Conservation (phyloP, 2,329 filamentous ascomycete species). For the Fusarium nanum region DNA sequence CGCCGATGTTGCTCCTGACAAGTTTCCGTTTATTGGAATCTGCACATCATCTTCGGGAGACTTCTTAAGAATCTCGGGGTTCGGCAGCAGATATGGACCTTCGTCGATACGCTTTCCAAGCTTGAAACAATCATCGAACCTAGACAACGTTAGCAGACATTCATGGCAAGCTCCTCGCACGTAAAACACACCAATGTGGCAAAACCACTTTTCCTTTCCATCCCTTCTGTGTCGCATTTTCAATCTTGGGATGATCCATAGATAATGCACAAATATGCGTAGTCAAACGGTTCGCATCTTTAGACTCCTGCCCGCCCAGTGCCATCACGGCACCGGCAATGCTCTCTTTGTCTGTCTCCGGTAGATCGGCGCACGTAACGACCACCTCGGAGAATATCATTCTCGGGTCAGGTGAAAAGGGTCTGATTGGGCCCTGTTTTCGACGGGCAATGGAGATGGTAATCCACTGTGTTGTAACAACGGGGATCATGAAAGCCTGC, state of each 20-base stretch:
- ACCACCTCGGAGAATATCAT: conserved; percentile 90
- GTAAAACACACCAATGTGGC: conserved; percentile 80
- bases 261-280: conserved; percentile 91
- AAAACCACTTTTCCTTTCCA: conserved; percentile 85
- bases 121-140: conserved; percentile 97
- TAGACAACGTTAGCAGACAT: conserved; percentile 49
- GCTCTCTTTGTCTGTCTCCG: conserved; percentile 87
- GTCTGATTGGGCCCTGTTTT: conserved; percentile 80
- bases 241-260: conserved; percentile 78
- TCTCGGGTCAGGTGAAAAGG: conserved; percentile 89
- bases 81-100: conserved; percentile 83
- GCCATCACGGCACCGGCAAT: conserved; percentile 91
- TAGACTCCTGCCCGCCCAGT: conserved; percentile 84
- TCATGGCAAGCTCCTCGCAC: neutral
- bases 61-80: conserved; percentile 82
- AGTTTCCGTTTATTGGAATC: conserved; percentile 67
- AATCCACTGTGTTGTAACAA: conserved; percentile 87
- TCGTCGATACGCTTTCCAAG: conserved; percentile 93
- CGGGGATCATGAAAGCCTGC: conserved; percentile 81
- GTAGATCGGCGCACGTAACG: conserved; percentile 85
- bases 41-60: conserved; percentile 66
- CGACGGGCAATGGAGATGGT: conserved; percentile 74
- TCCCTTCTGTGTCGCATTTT: conserved; percentile 70
- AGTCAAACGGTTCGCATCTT: conserved; percentile 76
- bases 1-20: conserved; percentile 74